Evolutionary conservation across 2,329 filamentous ascomycete genomes (phyloP), one percentile per base, ranked within the genome.

Genomic region (Sporothrix brunneoviolacea): DNA sequence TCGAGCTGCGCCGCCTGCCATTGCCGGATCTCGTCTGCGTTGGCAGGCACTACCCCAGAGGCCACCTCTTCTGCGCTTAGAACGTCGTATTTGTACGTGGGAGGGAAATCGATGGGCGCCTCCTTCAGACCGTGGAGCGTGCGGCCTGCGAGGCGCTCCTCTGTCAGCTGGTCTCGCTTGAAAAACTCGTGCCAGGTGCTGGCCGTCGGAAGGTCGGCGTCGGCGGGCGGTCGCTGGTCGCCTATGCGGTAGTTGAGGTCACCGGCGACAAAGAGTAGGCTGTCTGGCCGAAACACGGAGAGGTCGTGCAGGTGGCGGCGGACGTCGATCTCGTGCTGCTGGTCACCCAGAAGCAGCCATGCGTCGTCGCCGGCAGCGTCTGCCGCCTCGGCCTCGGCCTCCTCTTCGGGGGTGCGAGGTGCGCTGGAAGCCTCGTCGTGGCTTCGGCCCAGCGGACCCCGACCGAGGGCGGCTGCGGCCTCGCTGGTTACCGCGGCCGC

Each of bases 181-280:
- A 95, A 74, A 52, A 94, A 83, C 18, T 75, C 71, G 1, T 75
- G 73, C 62, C 80, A 90, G 67, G 91, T 80, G 38, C 77, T 67
- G 22, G 62, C 75, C 71, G 65, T 84, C 66, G 59, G 93, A 79
- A 77, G 89, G 44, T 60, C 72, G 45, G 87, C 82, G 3, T 73
- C 68, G 0, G 77, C 70, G 0, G 73, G 70, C 0, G 91, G 90
- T 0, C 76, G 71, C 1, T 74, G 76, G 55, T 82, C 77, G 8
- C 83, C 81, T 16, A 91, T 94, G 58, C 93, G 86, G 68, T 98
- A 98, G 72, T 98, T 98, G 54, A 98, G 77, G 65, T 98, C 93
- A 21, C 93, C 93, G 0, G 84, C 86, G 41, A 97, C 74, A 64
- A 97, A 95, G 1, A 96, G 73, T 64, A 95, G 83, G 4, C 83